A percentile compares a stretch with the other conserved stretches of the same genome.
phyloP scores from a whole-genome alignment of 768 basidiomycete genomes.

The Lentinus tigrinus region DNA sequence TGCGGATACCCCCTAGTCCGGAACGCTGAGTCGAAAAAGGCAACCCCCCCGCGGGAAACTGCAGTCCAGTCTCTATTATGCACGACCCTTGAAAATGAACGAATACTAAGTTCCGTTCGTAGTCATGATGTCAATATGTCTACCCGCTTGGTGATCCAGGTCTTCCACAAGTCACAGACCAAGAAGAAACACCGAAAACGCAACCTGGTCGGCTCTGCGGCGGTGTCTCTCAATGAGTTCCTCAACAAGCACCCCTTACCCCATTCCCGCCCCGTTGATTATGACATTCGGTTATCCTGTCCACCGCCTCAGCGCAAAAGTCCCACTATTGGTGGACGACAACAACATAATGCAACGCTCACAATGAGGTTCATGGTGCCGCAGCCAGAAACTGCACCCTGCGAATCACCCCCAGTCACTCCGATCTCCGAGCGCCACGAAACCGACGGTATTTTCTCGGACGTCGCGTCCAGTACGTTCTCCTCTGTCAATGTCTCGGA shows the following conservation, averaged over 20 bases:
- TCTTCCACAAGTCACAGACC: slow-evolving; percentile 58
- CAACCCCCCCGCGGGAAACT: too few relatives aligned
- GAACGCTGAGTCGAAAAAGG: too few relatives aligned
- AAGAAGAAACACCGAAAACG: slow-evolving; percentile 64
- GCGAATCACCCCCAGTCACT: background rate
- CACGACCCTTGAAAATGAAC: background rate
- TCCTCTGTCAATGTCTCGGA: background rate
- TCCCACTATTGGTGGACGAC: slow-evolving; percentile 15
- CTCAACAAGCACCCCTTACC: slow-evolving; percentile 43
- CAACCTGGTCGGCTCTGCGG: slow-evolving; percentile 51
- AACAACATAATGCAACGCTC: slow-evolving; percentile 20
- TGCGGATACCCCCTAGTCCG: too few relatives aligned
- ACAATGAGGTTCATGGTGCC: slow-evolving; percentile 17
- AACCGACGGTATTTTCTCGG: slow-evolving; percentile 2
- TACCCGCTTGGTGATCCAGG: slow-evolving; percentile 49
- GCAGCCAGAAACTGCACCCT: background rate
- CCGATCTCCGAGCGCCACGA: background rate
- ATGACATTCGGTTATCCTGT: slow-evolving; percentile 22
- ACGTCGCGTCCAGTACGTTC: slow-evolving; percentile 10
- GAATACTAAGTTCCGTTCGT: background rate
- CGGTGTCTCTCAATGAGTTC: slow-evolving; percentile 53
- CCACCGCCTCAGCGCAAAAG: slow-evolving; percentile 25
- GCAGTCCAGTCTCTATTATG: too few relatives aligned
- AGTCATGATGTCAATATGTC: slow-evolving; percentile 41
- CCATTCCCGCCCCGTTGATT: slow-evolving; percentile 5